Conservation (phyloP, 345 rosid species). For the Populus nigra region DNA sequence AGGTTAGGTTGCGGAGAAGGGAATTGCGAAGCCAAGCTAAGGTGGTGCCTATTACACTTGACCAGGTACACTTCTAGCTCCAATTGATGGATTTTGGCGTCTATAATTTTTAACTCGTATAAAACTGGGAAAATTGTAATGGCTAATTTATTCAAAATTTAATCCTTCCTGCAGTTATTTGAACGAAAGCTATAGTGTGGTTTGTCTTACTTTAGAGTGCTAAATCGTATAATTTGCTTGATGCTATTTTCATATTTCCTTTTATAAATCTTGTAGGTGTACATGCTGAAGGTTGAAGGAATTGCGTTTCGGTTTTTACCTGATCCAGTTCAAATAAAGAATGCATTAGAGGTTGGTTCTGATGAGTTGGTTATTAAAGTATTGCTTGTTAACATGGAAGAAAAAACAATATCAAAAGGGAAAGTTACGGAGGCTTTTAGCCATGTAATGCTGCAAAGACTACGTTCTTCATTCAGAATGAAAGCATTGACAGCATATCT, state of each 20-base stretch:
- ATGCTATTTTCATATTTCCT: neutral
- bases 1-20: slow-evolving; percentile 78
- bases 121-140: neutral
- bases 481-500: neutral
- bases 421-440: no score
- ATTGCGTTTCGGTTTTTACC: slow-evolving; percentile 92
- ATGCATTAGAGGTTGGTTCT: slow-evolving; percentile 77
- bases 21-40: slow-evolving; percentile 66
- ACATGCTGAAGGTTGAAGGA: slow-evolving; percentile 86
- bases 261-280: slow-evolving; percentile 47
- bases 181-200: neutral
- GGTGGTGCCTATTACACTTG: slow-evolving; percentile 88
- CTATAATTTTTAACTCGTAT: neutral
- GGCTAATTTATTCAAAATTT: neutral
- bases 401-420: neutral
- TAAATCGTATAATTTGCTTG: neutral
- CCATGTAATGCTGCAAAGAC: neutral
- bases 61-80: slow-evolving; percentile 49
- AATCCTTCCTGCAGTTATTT: neutral
- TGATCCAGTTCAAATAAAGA: slow-evolving; percentile 88
- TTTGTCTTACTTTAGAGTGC: neutral
- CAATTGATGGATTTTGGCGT: neutral
- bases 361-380: neutral
- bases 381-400: neutral
- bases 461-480: neutral